These are phyloP conservation scores for Ophiocordyceps camponoti-rufipedis DNA, from an alignment of 2,329 filamentous ascomycete species.

Conservation along the genomic window DNA sequence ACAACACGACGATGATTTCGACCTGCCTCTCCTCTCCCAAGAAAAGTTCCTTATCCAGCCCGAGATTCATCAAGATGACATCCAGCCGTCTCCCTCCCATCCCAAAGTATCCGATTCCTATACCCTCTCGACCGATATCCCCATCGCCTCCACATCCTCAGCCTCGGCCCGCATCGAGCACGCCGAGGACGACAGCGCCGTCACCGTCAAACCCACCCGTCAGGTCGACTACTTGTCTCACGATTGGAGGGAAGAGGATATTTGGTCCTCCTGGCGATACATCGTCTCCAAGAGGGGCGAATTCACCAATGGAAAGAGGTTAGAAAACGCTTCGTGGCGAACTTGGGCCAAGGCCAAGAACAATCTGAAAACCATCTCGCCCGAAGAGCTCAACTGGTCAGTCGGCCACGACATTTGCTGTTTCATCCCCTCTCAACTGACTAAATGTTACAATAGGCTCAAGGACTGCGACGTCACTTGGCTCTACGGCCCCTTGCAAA, in stretches of 20 bases:
- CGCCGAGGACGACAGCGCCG: conserved; percentile 63
- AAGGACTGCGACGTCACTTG: conserved; percentile 97
- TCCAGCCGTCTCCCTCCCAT: conserved; percentile 26
- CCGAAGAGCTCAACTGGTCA: conserved; percentile 86
- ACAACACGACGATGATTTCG: conserved; percentile 26
- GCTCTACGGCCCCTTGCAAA: conserved; percentile 86
- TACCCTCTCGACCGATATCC: conserved; percentile 23
- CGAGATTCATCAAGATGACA: conserved; percentile 15
- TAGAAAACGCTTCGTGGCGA: conserved; percentile 95
- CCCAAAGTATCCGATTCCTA: conserved; percentile 31
- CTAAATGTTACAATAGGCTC: conserved; percentile 37
- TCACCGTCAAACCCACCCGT: conserved; percentile 57
- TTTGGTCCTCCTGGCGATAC: conserved; percentile 94
- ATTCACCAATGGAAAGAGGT: conserved; percentile 61
- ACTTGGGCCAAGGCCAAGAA: conserved; percentile 92
- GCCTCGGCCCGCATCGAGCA: conserved; percentile 37
- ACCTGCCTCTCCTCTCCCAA: conserved; percentile 26
- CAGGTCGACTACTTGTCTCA: conserved; percentile 95
- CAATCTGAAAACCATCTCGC: conserved; percentile 69
- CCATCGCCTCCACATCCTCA: conserved; percentile 22
- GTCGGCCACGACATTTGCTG: not conserved
- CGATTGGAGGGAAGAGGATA: conserved; percentile 87
- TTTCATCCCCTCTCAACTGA: not conserved
- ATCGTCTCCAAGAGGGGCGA: conserved; percentile 63
- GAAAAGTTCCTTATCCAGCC: conserved; percentile 23